Base-by-base conservation (phyloP, 2,329 filamentous ascomycete genomes). In the Talaromyces sp. region DNA sequence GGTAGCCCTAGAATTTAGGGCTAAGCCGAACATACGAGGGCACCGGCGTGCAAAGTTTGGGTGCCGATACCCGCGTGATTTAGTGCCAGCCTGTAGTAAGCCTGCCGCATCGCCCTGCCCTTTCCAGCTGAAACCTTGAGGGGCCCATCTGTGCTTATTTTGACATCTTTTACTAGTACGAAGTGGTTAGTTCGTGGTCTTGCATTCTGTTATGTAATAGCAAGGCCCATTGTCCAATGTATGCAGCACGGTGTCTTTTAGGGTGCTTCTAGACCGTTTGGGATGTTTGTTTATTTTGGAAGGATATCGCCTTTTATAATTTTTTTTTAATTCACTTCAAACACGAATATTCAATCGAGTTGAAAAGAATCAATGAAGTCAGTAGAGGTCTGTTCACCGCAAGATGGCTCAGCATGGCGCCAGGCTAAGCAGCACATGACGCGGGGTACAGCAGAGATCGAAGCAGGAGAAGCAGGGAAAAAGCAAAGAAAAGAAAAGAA, bases 391-490 rank as follows among this genome's bases (percentile, higher is more conserved):
- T 54, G 52, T 56, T 56, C 52, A 56, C 52, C 56, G 56, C 54
- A n/a, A 37, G n/a, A 39, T 16, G 35, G 35, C 56, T 41, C 7
- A 19, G 41, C 41, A 7, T 50, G 47, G 47, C 47, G 45, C 24
- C 24, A 35, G 59, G 59, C 19, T 54, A 35, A 14, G 3, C 7
- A 47, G 60, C 60, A 56, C 60, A 62, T 62, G 61, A 63, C 49
- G 61, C 61, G 61, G 61, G 61, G 61, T 63, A 63, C 61, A 63
- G 61, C 60, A 61, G 31, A 37, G 45, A 62, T 58, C 59, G 58
- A 33, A 60, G 31, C 58, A 49, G n/a, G 27, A 13, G 19, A 52
- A 54, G 8, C 16, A 33, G 24, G 41, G 41, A 45, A 49, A 27
- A 49, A 14, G 11, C 22, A 6, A 49, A 35, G 19, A 37, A 35